phyloP scores from a whole-genome alignment of 768 basidiomycete genomes.

The Pleurotus salmoneostramineus region DNA sequence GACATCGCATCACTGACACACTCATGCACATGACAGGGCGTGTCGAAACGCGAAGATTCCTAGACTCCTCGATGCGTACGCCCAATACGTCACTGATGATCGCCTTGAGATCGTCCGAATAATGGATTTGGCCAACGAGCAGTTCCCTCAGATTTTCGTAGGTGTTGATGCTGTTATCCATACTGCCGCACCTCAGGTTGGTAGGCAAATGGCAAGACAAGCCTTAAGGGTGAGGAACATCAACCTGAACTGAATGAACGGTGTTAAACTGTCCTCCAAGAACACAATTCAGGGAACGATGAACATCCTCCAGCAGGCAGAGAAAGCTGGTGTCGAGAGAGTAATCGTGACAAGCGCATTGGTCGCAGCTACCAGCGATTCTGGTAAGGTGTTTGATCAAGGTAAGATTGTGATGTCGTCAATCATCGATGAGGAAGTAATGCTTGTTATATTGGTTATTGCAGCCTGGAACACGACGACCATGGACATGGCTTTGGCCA shows the following conservation, averaged over 20 bases:
- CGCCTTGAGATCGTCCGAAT: conserved; percentile 26
- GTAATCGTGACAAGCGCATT: conserved; percentile 8
- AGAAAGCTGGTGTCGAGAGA: conserved; percentile 29
- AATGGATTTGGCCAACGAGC: conserved; percentile 26
- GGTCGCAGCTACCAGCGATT: background rate
- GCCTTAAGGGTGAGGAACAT: conserved; percentile 19
- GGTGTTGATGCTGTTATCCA: conserved; percentile 48
- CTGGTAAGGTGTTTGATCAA: conserved; percentile 10
- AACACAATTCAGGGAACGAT: conserved; percentile 33
- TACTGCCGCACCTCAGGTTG: conserved; percentile 33
- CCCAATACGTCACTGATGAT: conserved; percentile 18
- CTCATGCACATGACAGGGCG: conserved; percentile 18
- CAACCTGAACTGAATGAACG: background rate
- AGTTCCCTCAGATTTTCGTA: conserved; percentile 47
- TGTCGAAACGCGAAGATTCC: conserved; percentile 25
- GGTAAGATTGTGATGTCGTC: conserved; percentile 5
- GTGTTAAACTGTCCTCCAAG: conserved; percentile 8
- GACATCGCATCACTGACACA: background rate
- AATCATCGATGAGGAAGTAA: background rate
- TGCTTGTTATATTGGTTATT: background rate
- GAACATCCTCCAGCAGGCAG: conserved; percentile 36
- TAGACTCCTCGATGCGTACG: conserved; percentile 12
- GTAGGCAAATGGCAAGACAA: conserved; percentile 16
- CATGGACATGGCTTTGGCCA: conserved; percentile 22
- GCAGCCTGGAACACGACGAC: conserved; percentile 30